Evolutionary conservation across 352 stramenopile genomes (phyloP), one percentile per base, ranked within the genome.

Genomic region (Globisporangium acanthophoron): DNA sequence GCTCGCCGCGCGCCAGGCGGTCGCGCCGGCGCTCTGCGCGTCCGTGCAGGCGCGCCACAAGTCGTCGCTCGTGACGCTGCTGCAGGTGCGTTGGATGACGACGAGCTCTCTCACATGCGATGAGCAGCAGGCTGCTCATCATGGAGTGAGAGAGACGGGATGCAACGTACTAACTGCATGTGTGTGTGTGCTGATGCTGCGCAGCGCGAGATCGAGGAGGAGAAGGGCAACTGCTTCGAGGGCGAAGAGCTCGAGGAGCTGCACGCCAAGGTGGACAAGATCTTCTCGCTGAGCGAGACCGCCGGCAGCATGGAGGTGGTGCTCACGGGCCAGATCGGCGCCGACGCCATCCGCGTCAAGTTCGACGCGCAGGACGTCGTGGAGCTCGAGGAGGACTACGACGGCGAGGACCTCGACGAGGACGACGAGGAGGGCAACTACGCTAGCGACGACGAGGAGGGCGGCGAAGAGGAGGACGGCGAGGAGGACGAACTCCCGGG

Each of bases 191-290:
- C 37, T 1, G 43, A 35, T 45, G 27, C 13, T 13, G 12, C 7
- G 12, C 7, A 88, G 78, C 84, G 84, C 24, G 84, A 94, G 69
- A 70, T 92, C 29, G 65, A 77, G 24, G 81, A 94, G 58, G 81
- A 92, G 65, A 94, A 92, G 72, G 81, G 73, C 65, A 94, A 94
- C 72, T 88, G 75, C 71, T 88, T 90, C 54, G 81, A 90, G 41
- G 74, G 75, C 45, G 67, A 84, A 24, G 79, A 89, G 60, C 71
- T 94, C 50, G 78, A 88, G 61, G 60, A 76, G 50, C 72, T 94
- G 50, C 84, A 83, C 33, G 62, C 70, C 37, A 80, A 88, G 66
- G 72, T 94, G 54, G 70, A 79, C 56, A 65, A 84, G 58, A 69
- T 85, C 9, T 94, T 94, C 54, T 67, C 64, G 57, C 58, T 94